Base-by-base conservation (phyloP, 129 eudicot species). In the Pseudognaphalium luteoalbum region DNA sequence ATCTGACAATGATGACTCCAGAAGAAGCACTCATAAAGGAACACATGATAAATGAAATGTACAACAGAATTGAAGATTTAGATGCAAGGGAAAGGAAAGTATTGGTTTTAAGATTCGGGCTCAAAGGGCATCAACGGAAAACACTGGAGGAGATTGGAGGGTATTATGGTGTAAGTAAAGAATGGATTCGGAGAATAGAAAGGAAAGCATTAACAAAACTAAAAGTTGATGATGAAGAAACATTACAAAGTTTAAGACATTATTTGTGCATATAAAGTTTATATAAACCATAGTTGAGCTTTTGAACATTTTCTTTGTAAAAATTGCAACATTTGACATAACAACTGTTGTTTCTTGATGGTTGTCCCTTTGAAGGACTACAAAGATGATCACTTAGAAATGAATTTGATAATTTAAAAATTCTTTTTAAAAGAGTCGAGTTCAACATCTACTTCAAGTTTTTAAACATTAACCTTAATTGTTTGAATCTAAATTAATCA, bases 131-230 rank as follows among this genome's bases (percentile, higher is more conserved):
- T 41, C 91, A 81, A 33, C 68, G 90, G 59, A 86, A 83, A 81
- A 88, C 98, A 16, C 89, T 93, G 0, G 86, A 83, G 75, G 98
- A 93, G 76, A 88, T 93, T 16, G 98, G 98, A 29, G 82, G 82
- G 81, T 83, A 68, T 2, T 82, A 81, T 74, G 39, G 82, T 66
- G 96, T 93, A 22, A 93, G 95, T 81, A 93, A 90, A 85, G 98
- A 93, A 81, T 93, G 98, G 98, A 86, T 88, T 65, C 84, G 98
- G 29, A 81, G 82, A 82, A 81, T 90, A 84, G 96, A 93, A 74
- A 88, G 75, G 68, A 71, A 57, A 41, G 98, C 98, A 17, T 71
- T 93, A 34, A 80, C 88, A 42, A 90, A 93, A 82, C 75, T 93
- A 39, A 81, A 85, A 79, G 68, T 83, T 10, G 85, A 78, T n/a